Evolutionary conservation across 2,329 filamentous ascomycete species (phyloP), one percentile per base, ranked within the genome.

Genomic region (Fusarium fujikuroi): DNA sequence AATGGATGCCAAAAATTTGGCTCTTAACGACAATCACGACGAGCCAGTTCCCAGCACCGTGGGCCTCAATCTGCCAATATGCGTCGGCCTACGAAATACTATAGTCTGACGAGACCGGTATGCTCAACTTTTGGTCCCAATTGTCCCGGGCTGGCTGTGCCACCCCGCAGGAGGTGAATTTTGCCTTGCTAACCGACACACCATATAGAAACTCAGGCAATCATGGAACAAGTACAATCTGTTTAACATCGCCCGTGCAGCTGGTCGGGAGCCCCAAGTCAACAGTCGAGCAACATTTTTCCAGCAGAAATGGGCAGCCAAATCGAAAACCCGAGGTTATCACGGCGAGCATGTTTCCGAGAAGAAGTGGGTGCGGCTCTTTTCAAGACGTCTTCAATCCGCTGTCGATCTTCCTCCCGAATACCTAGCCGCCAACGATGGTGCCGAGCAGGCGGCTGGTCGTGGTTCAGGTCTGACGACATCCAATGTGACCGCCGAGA

Each of bases 191-290:
- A 69, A 78, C 64, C 37, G 28, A 58, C 54, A 47, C 46, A 53
- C 58, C 42, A 70, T 52, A 60, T 81, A 98, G 95, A 97, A 94
- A 93, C 82, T 97, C 83, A 92, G 95, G 79, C 93, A 96, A 87
- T 94, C 95, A 86, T 98, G 95, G 96, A 97, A 94, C 87, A 97
- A 97, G 86, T 95, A 94, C 87, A 97, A 97, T 81, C 88, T 99
- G 73, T 99, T 93, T 90, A 98, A 98, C 84, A 85, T 99, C 74
- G 85, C 86, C 57, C 81, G 81, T 44, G 75, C 77, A 25, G 77
- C 76, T 36, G 82, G 81, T 21, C 75, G 75, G 54, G 81, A 79
- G 76, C 70, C 78, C 10, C 72, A 75, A 30, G 77, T 80, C 37
- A 79, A 74, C 25, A 78, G 80, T 21, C 76, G 76, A 57, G 83